Evolutionary conservation across 2,329 filamentous ascomycete species (phyloP).

Genomic region (Colletotrichum tabaci): DNA sequence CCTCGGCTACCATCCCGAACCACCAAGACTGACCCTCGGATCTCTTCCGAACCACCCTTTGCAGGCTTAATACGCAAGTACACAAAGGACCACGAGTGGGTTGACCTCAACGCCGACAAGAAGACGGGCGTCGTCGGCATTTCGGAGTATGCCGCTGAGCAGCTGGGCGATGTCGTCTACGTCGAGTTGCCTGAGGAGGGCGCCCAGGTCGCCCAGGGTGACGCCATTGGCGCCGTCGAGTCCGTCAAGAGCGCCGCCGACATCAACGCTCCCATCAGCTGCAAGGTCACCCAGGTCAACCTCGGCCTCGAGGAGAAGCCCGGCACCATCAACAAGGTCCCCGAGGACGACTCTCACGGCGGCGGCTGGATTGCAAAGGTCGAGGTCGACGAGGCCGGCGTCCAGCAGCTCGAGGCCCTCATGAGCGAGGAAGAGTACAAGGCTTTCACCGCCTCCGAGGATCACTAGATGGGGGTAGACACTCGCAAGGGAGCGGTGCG

Average conservation of each 20-base stretch:
- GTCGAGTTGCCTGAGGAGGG: constrained; percentile 89
- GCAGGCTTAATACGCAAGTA: constrained; percentile 83
- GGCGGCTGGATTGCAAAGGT: constrained; percentile 97
- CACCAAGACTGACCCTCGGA: constrained; percentile 28
- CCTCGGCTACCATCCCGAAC: constrained; percentile 20
- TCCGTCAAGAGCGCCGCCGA: constrained; percentile 99
- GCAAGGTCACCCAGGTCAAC: constrained; percentile 84
- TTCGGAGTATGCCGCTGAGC: constrained; percentile 90
- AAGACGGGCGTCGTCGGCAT: constrained; percentile 89
- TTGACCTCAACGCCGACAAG: constrained; percentile 87
- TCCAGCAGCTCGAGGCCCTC: constrained; percentile 79
- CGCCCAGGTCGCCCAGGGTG: constrained; percentile 79
- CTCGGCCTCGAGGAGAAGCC: constrained; percentile 85
- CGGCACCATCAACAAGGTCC: constrained; percentile 87
- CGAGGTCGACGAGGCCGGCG: constrained; percentile 76
- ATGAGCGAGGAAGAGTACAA: constrained; percentile 87
- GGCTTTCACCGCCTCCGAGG: constrained; percentile 72
- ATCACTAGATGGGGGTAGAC: constrained; percentile 52
- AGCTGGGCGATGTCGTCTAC: constrained; percentile 96
- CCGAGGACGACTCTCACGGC: constrained; percentile 81
- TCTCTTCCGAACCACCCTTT: constrained; percentile 13
- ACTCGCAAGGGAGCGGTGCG: not conserved
- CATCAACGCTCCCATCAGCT: constrained; percentile 89
- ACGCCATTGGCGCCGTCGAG: constrained; percentile 94
- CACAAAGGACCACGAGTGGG: constrained; percentile 98